Base-by-base conservation (phyloP, 1,139 yeast genomes). In the Diutina ranongensis region DNA sequence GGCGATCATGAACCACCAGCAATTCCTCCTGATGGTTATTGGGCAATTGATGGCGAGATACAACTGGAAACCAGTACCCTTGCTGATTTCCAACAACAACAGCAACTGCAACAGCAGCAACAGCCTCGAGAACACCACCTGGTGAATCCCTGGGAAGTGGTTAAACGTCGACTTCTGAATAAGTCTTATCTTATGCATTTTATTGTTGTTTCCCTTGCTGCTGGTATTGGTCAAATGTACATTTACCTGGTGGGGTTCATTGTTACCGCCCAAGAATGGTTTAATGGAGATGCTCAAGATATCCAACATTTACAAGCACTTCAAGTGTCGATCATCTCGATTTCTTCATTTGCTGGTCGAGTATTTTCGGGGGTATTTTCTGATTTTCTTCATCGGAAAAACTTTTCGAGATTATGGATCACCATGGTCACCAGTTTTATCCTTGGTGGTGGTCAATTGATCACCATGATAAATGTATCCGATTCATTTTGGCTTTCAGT, bases 141-240 rank as follows among this genome's bases (percentile, higher is more conserved):
- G 32, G 10, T 21, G 13, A 35, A 33, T 13, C 34, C 48, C 4
- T 22, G 20, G 2, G 44, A 46, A 13, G 47, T 47, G 2, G 55
- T 67, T 21, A 58, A 51, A 32, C 49, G 12, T 50, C 48, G 67
- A 16, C 46, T 68, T 1, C 49, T 56, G 12, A 55, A 60, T 48
- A 61, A 52, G 44, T 49, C 55, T 2, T 70, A 65, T 47, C 54
- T 68, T 35, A 56, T 57, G 3, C 79, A 74, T 53, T 78, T 71
- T 52, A 44, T 72, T 9, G 66, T 81, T 18, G 65, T 83, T 50
- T 83, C 88, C 1, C 61, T 76, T 2, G 63, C 82, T 44, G 83
- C 84, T 53, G 85, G 88, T 1, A 69, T 80, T 49, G 94, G 94
- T 9, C 92, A 84, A 58, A 78, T 83, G 72, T 84, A 82, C 57